Conservation (phyloP, 306 rosid genomes). For the Neltuma alba region DNA sequence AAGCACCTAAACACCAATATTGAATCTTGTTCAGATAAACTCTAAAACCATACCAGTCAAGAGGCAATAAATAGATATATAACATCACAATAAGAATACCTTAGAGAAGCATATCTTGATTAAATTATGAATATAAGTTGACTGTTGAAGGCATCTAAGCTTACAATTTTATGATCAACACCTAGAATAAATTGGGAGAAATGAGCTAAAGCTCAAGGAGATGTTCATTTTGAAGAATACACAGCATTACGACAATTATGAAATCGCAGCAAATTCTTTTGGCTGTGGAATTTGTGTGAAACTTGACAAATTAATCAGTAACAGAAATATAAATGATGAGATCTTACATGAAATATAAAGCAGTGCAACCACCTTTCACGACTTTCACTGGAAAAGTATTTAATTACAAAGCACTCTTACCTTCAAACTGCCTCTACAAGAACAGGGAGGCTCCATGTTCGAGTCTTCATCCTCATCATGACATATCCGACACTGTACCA, state of each 20-base stretch:
- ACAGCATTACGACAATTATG: not conserved
- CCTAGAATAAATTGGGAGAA: not conserved
- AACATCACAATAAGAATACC: not conserved
- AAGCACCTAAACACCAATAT: not conserved
- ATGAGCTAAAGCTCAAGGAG: not conserved
- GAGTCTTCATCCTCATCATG: slow-evolving; percentile 77
- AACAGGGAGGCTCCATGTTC: slow-evolving; percentile 89
- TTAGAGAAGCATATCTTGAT: slow-evolving; percentile 1
- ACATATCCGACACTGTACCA: slow-evolving; percentile 78
- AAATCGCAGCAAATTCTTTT: not conserved
- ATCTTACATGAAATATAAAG: not conserved
- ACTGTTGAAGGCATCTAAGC: not conserved
- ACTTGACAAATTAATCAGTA: not conserved
- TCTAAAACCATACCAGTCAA: slow-evolving; percentile 5
- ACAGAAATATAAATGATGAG: not conserved
- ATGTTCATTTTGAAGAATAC: not conserved
- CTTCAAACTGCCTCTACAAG: slow-evolving; percentile 91
- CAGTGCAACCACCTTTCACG: not conserved
- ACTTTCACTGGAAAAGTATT: slow-evolving; percentile 6
- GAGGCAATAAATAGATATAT: not conserved
- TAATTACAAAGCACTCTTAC: slow-evolving; percentile 38
- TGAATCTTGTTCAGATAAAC: not conserved
- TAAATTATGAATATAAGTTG: not conserved
- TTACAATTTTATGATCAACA: not conserved
- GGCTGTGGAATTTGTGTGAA: not conserved